Percentiles rank a stretch among this genome's conserved stretches.
phyloP scores from a whole-genome alignment of 2,329 filamentous ascomycete species.

The Talaromyces islandicus region DNA sequence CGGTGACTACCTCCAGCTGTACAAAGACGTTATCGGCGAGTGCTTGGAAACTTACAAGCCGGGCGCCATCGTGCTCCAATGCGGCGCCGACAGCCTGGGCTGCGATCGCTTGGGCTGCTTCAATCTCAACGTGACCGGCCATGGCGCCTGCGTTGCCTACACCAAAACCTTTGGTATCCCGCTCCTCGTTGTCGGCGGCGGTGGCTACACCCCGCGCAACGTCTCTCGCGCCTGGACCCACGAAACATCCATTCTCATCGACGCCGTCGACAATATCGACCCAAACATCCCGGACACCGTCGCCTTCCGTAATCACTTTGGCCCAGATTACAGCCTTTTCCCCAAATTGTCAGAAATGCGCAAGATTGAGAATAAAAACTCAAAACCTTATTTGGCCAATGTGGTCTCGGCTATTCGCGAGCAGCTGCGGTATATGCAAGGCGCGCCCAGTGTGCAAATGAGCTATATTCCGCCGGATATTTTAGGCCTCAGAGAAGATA shows the following conservation, averaged over 20 bases:
- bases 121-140: constrained; percentile 92
- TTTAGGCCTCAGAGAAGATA: constrained; percentile 46
- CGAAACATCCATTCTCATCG: constrained; percentile 86
- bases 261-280: constrained; percentile 63
- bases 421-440: constrained; percentile 77
- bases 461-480: constrained; percentile 73
- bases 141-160: constrained; percentile 84
- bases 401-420: constrained; percentile 75
- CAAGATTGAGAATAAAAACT: constrained; percentile 69
- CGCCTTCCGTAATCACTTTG: constrained; percentile 83
- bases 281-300: constrained; percentile 71
- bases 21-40: constrained; percentile 70
- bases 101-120: constrained; percentile 92
- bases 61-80: constrained; percentile 86
- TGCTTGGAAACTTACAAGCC: constrained; percentile 82
- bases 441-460: constrained; percentile 82
- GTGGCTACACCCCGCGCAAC: constrained; percentile 93
- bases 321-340: constrained; percentile 79
- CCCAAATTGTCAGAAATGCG: constrained; percentile 71
- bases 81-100: constrained; percentile 88
- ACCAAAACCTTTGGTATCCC: constrained; percentile 77
- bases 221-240: constrained; percentile 96
- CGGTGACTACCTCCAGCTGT: constrained; percentile 79
- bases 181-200: constrained; percentile 85
- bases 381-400: constrained; percentile 66